Evolutionary conservation across 805 yeast species (phyloP).

Genomic region (Starmerella bombicola): DNA sequence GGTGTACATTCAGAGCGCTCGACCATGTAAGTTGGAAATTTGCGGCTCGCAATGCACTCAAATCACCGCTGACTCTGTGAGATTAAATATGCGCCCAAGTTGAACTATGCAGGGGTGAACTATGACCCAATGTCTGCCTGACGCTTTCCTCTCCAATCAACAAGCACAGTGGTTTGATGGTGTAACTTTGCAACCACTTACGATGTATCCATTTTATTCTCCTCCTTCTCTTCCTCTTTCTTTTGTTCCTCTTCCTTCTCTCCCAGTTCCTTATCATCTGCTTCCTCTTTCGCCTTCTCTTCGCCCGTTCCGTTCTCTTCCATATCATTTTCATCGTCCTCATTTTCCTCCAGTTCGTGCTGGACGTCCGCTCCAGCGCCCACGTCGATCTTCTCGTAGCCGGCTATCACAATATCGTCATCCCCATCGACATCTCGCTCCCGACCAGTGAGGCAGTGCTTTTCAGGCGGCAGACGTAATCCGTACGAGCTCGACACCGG

Average conservation of each 20-base stretch:
- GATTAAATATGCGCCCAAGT: no score
- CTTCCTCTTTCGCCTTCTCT: not conserved
- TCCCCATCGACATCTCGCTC: conserved; percentile 60
- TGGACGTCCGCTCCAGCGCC: conserved; percentile 1
- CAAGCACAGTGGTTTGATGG: no score
- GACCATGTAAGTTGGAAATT: no score
- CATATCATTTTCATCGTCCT: not conserved
- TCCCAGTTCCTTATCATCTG: not conserved
- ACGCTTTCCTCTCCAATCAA: no score
- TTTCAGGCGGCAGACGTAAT: conserved; percentile 90
- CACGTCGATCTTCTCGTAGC: conserved; percentile 18
- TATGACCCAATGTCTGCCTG: no score
- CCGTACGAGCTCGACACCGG: conserved; percentile 88
- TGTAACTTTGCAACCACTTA: not conserved
- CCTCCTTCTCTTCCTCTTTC: not conserved
- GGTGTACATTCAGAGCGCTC: no score
- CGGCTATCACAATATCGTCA: conserved; percentile 21
- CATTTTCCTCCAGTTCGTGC: conserved; percentile 12
- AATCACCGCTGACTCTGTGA: no score
- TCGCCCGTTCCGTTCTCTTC: conserved; percentile 1
- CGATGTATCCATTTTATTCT: not conserved
- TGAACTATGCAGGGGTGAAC: no score
- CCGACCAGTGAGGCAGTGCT: conserved; percentile 78
- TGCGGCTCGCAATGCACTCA: no score
- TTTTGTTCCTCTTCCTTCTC: not conserved